Base-by-base conservation (phyloP, 2,329 filamentous ascomycete genomes). In the Paecilomyces sp. region DNA sequence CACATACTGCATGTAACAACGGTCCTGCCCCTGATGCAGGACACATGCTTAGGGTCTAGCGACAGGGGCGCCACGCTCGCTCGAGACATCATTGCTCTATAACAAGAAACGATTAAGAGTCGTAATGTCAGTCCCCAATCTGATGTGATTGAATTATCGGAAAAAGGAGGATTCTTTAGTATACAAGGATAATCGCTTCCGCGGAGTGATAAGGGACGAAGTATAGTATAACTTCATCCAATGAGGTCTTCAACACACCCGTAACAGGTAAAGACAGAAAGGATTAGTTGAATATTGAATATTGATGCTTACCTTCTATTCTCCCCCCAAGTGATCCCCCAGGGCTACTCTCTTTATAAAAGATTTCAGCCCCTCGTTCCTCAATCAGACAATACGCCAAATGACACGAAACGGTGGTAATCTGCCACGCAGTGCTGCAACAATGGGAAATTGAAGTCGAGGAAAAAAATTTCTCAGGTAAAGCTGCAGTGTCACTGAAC, bases 1-100 rank as follows among this genome's bases (percentile, higher is more conserved):
- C 73, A 75, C 53, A 62, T 62, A n/a, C 66, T 66, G 61, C 73
- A 75, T 53, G 72, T 75, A 13, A 70, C 7, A 25, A 73, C 70
- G 4, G 67, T 71, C 51, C 65, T 65, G 3, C 73, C 72, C 12
- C 72, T 69, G 34, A 71, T 68, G 63, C 73, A 75, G 11, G 68
- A 70, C 7, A 63, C 68, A 54, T 74, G 72, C 3, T 63, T 60
- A 1, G 72, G 72, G 55, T 74, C 72, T 3, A 73, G 65, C 28
- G 65, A 56, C 41, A 68, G 25, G 22, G 64, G 34, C 12, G 64
- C 61, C 24, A 58, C 13, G 7, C 60, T 58, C 12, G 41, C n/a
- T 47, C n/a, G 41, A 47, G 41, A 47, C 64, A 60, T 41, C 64
- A 60, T 34, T 60, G 58, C n/a, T 64, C 62, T 68, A 71, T 70